Evolutionary conservation across 129 eudicot genomes (phyloP).

Genomic region (sunflower (Helianthus annuus)): HanXRQr2.0-SUNRISE NC_035444.2:512297-512796

Average conservation of each 20-base stretch:
- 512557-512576: slow-evolving; percentile 83
- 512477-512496: slow-evolving; percentile 90
- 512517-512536: slow-evolving; percentile 81
- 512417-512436: not conserved
- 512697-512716: no score
- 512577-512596: slow-evolving; percentile 77
- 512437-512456: slow-evolving; percentile 13
- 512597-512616: slow-evolving; percentile 72
- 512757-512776: slow-evolving; percentile 69
- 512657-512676: slow-evolving; percentile 64
- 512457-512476: slow-evolving; percentile 68
- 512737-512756: slow-evolving; percentile 42
- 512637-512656: slow-evolving; percentile 80
- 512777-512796: slow-evolving; percentile 95
- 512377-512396: not conserved
- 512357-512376: slow-evolving; percentile 56
- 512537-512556: slow-evolving; percentile 86
- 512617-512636: slow-evolving; percentile 75
- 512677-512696: not conserved
- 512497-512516: slow-evolving; percentile 67
- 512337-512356: slow-evolving; percentile 90
- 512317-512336: slow-evolving; percentile 78
- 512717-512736: slow-evolving; percentile 9
- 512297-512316: slow-evolving; percentile 82
- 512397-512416: slow-evolving; percentile 5